Percentiles rank a stretch among this genome's conserved stretches.
phyloP scores from a whole-genome alignment of 768 basidiomycete genomes.

The Clavaria fumosa region DNA sequence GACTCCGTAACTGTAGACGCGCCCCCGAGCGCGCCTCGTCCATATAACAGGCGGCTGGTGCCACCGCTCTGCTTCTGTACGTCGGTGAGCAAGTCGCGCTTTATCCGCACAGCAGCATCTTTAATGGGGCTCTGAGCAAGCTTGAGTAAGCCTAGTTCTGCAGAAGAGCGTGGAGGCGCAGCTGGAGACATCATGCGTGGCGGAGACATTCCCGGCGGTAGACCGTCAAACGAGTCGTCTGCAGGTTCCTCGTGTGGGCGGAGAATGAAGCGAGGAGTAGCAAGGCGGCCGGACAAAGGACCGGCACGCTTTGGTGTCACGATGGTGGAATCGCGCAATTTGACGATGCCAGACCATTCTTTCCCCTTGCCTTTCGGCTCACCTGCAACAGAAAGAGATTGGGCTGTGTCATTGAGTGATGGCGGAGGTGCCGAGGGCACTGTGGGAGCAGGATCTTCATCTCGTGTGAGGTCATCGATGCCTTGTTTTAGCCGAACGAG shows the following conservation, averaged over 20 bases:
- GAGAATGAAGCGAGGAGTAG: conserved; percentile 1
- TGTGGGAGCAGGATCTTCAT: conserved; percentile 18
- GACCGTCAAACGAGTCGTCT: conserved; percentile 36
- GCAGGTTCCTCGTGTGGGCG: conserved; percentile 17
- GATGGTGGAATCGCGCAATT: background rate
- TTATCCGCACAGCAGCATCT: conserved; percentile 56
- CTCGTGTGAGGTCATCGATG: conserved; percentile 36
- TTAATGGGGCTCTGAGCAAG: conserved; percentile 53
- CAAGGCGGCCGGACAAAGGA: background rate
- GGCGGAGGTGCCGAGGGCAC: conserved; percentile 10
- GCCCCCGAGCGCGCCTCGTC: conserved; percentile 13
- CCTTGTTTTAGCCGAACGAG: conserved; percentile 51
- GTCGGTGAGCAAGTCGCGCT: conserved; percentile 44
- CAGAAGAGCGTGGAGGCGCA: conserved; percentile 31
- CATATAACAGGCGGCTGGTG: no score
- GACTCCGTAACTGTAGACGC: conserved; percentile 39
- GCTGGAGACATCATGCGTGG: conserved; percentile 42
- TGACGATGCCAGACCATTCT: background rate
- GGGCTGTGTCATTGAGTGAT: conserved; percentile 13
- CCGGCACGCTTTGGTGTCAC: background rate
- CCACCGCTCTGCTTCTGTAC: conserved; percentile 29
- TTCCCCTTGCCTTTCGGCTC: conserved; percentile 4
- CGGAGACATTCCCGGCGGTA: conserved; percentile 46
- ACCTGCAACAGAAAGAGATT: conserved; percentile 7
- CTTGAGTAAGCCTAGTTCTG: conserved; percentile 30